Percentiles rank a stretch among this genome's conserved stretches.
Evolutionary conservation across 495 filamentous ascomycete genomes (phyloP).

Genomic region (Annulohypoxylon moriforme): DNA sequence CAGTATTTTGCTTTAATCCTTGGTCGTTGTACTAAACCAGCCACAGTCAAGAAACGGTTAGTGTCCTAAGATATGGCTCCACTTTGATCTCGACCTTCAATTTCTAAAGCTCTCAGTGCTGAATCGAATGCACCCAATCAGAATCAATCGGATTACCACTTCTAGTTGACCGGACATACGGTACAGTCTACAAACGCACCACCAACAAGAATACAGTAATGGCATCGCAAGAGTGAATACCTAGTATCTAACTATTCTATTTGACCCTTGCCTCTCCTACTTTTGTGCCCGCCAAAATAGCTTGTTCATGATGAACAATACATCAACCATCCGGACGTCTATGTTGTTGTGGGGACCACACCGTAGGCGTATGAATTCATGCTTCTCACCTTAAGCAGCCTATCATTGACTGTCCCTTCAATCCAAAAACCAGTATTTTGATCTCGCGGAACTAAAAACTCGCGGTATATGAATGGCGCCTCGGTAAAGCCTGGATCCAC

Average conservation of each 20-base stretch:
- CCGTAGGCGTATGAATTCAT: not conserved
- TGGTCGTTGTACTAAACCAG: too few relatives aligned
- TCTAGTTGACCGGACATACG: not conserved
- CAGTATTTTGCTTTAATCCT: not conserved
- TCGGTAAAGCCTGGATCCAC: not conserved
- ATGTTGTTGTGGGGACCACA: not conserved
- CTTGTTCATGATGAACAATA: constrained; percentile 2
- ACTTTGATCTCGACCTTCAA: not conserved
- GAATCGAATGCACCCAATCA: constrained; percentile 1
- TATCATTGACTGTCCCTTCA: not conserved
- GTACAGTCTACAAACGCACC: not conserved
- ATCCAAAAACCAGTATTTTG: not conserved
- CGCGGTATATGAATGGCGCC: not conserved
- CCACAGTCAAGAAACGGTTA: not conserved
- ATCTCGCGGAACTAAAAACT: not conserved
- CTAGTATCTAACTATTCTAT: not conserved
- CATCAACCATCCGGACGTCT: not conserved
- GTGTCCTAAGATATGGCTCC: too few relatives aligned
- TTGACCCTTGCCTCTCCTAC: not conserved
- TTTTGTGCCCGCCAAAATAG: not conserved
- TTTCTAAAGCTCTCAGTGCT: not conserved
- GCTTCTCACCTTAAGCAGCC: not conserved
- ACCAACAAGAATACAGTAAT: not conserved
- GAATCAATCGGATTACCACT: constrained; percentile 5
- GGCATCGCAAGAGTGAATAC: not conserved